These are phyloP conservation scores for Cladorrhinum sp. DNA, from an alignment of 2,329 filamentous ascomycete species.

Conservation along the genomic window DNA sequence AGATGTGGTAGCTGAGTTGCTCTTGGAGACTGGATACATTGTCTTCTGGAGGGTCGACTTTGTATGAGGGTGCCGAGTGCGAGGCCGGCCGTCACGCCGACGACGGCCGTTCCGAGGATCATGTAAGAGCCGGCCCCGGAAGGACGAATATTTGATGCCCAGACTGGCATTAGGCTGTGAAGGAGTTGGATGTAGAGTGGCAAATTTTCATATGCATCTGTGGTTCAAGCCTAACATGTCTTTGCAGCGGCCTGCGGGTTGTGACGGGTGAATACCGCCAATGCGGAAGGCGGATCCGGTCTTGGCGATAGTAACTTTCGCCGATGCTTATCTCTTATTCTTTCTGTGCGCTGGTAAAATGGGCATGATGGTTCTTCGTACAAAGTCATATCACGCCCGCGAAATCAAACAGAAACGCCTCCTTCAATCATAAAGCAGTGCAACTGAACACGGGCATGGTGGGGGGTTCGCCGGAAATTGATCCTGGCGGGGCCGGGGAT, in stretches of 20 bases:
- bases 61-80: slow-evolving; percentile 3
- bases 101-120: slow-evolving; percentile 16
- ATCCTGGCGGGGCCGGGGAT: neutral
- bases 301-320: neutral
- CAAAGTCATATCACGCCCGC: too few relatives aligned
- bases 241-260: neutral
- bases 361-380: too few relatives aligned
- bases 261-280: neutral
- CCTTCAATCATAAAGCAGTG: too few relatives aligned
- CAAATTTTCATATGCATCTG: neutral
- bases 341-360: too few relatives aligned
- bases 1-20: slow-evolving; percentile 39
- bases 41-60: slow-evolving; percentile 4
- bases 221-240: neutral
- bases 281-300: neutral
- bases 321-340: neutral
- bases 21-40: slow-evolving; percentile 41
- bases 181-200: neutral
- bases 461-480: neutral
- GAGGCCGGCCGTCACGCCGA: slow-evolving; percentile 18
- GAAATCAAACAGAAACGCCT: neutral
- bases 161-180: slow-evolving; percentile 17
- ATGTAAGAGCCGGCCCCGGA: slow-evolving; percentile 16
- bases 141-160: slow-evolving; percentile 11
- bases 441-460: neutral